phyloP scores from a whole-genome alignment of 2,329 filamentous ascomycete species.

The Biscogniauxia mediterranea region DNA sequence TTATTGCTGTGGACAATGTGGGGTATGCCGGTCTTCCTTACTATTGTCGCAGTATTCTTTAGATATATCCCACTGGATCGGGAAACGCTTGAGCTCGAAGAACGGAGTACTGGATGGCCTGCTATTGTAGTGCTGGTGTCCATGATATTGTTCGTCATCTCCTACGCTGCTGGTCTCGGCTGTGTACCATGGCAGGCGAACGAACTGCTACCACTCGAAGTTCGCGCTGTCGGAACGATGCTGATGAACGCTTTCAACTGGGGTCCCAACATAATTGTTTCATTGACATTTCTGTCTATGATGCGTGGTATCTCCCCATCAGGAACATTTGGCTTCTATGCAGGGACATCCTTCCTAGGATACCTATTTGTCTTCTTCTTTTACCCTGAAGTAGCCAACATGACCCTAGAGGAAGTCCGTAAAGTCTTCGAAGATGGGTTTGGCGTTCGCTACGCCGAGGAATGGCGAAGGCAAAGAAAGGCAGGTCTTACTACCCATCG shows the following conservation, averaged over 20 bases:
- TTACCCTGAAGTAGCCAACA: slow-evolving; percentile 49
- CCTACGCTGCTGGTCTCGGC: slow-evolving; percentile 42
- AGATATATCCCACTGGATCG: slow-evolving; percentile 42
- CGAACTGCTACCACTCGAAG: slow-evolving; percentile 44
- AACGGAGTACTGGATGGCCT: slow-evolving; percentile 32
- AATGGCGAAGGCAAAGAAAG: slow-evolving; percentile 1
- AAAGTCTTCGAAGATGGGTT: slow-evolving; percentile 44
- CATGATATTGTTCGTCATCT: slow-evolving; percentile 42
- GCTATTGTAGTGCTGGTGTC: slow-evolving; percentile 38
- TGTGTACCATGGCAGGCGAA: slow-evolving; percentile 43
- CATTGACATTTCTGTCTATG: slow-evolving; percentile 45
- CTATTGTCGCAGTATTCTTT: slow-evolving; percentile 40
- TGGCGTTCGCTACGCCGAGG: slow-evolving; percentile 37
- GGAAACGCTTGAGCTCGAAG: slow-evolving; percentile 33
- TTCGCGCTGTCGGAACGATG: slow-evolving; percentile 45
- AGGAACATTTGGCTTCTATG: slow-evolving; percentile 49
- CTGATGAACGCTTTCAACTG: slow-evolving; percentile 41
- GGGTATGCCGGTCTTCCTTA: slow-evolving; percentile 41
- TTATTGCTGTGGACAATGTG: slow-evolving; percentile 39
- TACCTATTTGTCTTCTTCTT: slow-evolving; percentile 44
- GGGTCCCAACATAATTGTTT: slow-evolving; percentile 44
- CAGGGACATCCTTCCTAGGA: slow-evolving; percentile 44
- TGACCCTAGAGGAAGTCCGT: slow-evolving; percentile 47
- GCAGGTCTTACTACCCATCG: no score
- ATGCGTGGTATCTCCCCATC: slow-evolving; percentile 44